Base-by-base conservation (phyloP, 1,139 yeast genomes). In the Keqinozyma sinolaborantium region DNA sequence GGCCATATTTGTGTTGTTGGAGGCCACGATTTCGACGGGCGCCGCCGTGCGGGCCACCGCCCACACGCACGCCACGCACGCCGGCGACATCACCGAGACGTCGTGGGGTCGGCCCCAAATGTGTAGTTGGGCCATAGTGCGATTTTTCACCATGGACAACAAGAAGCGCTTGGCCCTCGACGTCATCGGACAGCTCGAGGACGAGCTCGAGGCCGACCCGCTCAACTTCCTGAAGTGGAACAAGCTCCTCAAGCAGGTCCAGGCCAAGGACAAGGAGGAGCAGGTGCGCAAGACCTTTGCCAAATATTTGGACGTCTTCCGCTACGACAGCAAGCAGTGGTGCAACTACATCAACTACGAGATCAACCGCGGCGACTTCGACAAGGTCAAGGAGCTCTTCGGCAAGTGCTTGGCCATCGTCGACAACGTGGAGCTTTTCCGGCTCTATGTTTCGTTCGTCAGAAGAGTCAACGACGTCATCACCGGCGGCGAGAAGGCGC, bases 401-500 rank as follows among this genome's bases (percentile, higher is more conserved):
- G 69, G 73, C 18, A 65, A 77, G 36, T 77, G 85, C 42, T 66
- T 87, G 36, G 71, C 75, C 3, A 64, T 70, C 20, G 74, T 82
- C 6, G 75, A 72, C 30, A 72, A 77, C 45, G 79, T 85, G 25
- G 75, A 75, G 21, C 60, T 92, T 21, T 90, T 94, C 79, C 69
- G 79, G 31, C 60, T 75, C 24, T 92, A 92, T 53, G 75, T 92
- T 23, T 77, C 77, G 26, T 88, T 86, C 51, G 88, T 86, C 27
- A 77, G 92, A 41, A 70, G 92, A 39, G 82, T 79, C 25, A 85
- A 88, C 51, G 86, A 85, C 50, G 71, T 84, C 15, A 74, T 80
- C 30, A 82, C 92, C 2, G 95, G 94, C 16, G 95, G 95, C 21
- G 95, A 85, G 46, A 79, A 77, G 42, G 94, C 95, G 1, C 70